Percentiles rank a stretch among this genome's conserved stretches.
Evolutionary conservation across 2,329 filamentous ascomycete species (phyloP).

Genomic region (Monosporascus sp.): DNA sequence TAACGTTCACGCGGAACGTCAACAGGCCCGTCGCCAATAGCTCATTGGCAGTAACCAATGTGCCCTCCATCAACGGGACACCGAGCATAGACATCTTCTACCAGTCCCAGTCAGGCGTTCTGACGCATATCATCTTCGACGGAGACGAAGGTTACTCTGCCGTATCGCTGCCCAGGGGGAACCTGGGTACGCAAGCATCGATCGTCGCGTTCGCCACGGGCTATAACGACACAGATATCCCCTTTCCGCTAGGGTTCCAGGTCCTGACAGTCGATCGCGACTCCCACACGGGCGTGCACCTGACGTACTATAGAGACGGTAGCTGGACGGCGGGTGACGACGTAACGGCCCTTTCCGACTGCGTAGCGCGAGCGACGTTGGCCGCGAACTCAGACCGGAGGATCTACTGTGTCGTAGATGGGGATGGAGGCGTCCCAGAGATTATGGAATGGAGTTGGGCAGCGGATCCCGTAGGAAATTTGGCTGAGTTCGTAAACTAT

Average conservation of each 20-base stretch:
- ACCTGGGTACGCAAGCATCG: not conserved
- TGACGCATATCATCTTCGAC: slow-evolving; percentile 1
- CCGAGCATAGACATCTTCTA: not conserved
- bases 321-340: not conserved
- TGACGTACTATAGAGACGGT: not conserved
- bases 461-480: not conserved
- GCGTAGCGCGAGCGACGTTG: not conserved
- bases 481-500: not conserved
- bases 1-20: not conserved
- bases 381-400: not conserved
- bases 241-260: not conserved
- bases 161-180: not conserved
- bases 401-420: slow-evolving; percentile 1
- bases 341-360: not conserved
- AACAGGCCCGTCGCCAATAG: not conserved
- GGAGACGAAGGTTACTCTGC: not conserved
- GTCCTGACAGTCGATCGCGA: not conserved
- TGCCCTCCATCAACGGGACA: not conserved
- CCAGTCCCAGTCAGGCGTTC: not conserved
- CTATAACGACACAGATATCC: not conserved
- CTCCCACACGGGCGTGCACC: not conserved
- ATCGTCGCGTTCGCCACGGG: not conserved
- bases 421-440: not conserved
- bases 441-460: not conserved
- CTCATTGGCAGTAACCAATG: not conserved